Evolutionary conservation across 2,329 filamentous ascomycete species (phyloP).

Genomic region (Cladosporium austrohemisphaericum): DNA sequence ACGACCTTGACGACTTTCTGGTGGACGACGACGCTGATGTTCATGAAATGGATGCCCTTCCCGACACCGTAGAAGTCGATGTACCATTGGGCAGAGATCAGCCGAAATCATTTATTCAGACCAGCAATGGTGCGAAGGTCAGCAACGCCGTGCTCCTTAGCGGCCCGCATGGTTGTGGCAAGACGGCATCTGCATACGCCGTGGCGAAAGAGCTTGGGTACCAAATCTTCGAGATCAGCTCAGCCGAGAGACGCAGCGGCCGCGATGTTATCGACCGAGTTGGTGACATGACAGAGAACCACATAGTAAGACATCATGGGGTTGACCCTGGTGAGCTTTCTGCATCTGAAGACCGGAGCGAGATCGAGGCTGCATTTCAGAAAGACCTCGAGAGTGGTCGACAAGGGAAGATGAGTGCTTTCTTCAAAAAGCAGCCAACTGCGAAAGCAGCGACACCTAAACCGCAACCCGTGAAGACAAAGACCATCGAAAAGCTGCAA

Average conservation of each 20-base stretch:
- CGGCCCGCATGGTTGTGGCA: slow-evolving; percentile 84
- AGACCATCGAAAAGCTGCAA: slow-evolving; percentile 25
- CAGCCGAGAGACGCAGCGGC: slow-evolving; percentile 76
- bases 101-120: slow-evolving; percentile 37
- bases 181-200: slow-evolving; percentile 88
- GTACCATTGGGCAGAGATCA: slow-evolving; percentile 19
- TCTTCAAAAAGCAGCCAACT: slow-evolving; percentile 61
- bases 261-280: slow-evolving; percentile 88
- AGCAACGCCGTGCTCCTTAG: slow-evolving; percentile 82
- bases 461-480: slow-evolving; percentile 22
- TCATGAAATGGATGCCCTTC: slow-evolving; percentile 64
- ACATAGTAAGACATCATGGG: slow-evolving; percentile 65
- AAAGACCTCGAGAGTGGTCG: slow-evolving; percentile 63
- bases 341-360: slow-evolving; percentile 36
- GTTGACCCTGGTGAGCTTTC: slow-evolving; percentile 24
- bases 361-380: slow-evolving; percentile 45
- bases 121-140: slow-evolving; percentile 38
- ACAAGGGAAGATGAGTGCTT: slow-evolving; percentile 74
- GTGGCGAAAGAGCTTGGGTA: slow-evolving; percentile 88
- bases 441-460: slow-evolving; percentile 26
- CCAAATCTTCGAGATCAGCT: slow-evolving; percentile 91
- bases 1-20: slow-evolving; percentile 76
- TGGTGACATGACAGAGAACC: slow-evolving; percentile 95
- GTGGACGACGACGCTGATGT: slow-evolving; percentile 74
- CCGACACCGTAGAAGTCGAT: slow-evolving; percentile 50